Percentiles rank a stretch among this genome's conserved stretches.
Evolutionary conservation across 352 stramenopile species (phyloP).

Genomic region (Phytophthora hibernalis): DNA sequence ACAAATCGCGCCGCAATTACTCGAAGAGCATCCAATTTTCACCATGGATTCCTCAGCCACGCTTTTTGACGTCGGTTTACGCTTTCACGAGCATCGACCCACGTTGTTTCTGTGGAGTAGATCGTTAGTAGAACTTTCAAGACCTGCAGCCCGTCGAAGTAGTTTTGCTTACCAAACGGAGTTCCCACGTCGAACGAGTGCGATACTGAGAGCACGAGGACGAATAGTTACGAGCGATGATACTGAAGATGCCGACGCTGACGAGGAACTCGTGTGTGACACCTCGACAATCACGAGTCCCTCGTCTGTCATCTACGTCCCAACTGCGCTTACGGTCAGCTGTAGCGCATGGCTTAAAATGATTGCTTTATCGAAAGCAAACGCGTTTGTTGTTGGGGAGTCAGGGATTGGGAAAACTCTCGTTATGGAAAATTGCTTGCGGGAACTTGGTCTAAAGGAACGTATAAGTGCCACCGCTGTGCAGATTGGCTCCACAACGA

Average conservation of each 20-base stretch:
- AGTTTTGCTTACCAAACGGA: constrained; percentile 36
- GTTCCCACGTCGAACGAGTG: constrained; percentile 38
- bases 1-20: constrained; percentile 40
- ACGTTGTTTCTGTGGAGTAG: constrained; percentile 43
- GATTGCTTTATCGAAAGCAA: constrained; percentile 46
- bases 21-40: constrained; percentile 27
- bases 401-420: constrained; percentile 61
- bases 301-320: constrained; percentile 54
- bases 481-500: constrained; percentile 39
- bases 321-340: constrained; percentile 46
- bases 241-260: constrained; percentile 24
- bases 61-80: constrained; percentile 52
- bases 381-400: constrained; percentile 60
- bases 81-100: constrained; percentile 38
- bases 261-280: constrained; percentile 29
- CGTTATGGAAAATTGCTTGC: constrained; percentile 48
- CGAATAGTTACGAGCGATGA: constrained; percentile 32
- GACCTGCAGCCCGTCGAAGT: constrained; percentile 20
- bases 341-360: constrained; percentile 46
- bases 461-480: constrained; percentile 42
- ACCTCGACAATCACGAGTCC: constrained; percentile 34
- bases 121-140: constrained; percentile 7
- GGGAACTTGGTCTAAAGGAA: constrained; percentile 41
- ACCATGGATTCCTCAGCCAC: constrained; percentile 26
- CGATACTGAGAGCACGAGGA: constrained; percentile 35